phyloP scores from a whole-genome alignment of 2,329 filamentous ascomycete genomes.

The Aspergillus floridensis region DNA sequence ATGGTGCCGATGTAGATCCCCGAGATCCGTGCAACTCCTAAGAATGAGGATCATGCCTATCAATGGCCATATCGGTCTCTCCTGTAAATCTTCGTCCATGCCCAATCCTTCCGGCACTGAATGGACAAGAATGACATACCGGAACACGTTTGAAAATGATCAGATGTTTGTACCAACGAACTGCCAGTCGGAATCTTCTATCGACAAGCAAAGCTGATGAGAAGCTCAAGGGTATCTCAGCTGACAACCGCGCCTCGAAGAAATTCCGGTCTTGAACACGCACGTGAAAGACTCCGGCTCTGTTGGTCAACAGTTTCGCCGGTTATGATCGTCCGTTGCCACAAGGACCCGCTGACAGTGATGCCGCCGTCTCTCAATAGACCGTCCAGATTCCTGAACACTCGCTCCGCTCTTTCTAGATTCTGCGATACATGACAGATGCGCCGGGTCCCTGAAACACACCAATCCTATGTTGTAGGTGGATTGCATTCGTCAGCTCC shows the following conservation, averaged over 20 bases:
- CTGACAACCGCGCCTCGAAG: not conserved
- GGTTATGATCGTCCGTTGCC: not conserved
- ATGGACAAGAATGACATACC: not conserved
- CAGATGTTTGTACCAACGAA: not conserved
- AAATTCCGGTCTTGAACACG: not conserved
- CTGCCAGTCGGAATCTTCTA: not conserved
- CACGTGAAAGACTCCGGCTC: not conserved
- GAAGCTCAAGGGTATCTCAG: not conserved
- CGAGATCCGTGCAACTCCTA: slow-evolving; percentile 2
- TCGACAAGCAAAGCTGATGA: not conserved
- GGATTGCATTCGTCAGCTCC: slow-evolving; percentile 2
- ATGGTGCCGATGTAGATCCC: slow-evolving; percentile 7
- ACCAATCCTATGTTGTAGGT: not conserved
- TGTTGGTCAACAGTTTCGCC: not conserved
- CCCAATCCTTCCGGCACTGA: not conserved
- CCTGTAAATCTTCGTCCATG: not conserved
- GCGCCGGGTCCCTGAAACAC: not conserved
- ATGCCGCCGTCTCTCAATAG: slow-evolving; percentile 1
- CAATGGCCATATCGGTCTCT: not conserved
- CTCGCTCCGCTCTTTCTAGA: slow-evolving; percentile 3
- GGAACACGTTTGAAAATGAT: not conserved
- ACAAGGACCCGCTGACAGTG: not conserved
- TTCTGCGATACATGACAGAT: not conserved
- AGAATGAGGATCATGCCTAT: not conserved
- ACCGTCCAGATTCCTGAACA: not conserved